Evolutionary conservation across 148 eudicot species (phyloP), one percentile per base, ranked within the genome.

Genomic region (Rhododendron kiyosumense): DNA sequence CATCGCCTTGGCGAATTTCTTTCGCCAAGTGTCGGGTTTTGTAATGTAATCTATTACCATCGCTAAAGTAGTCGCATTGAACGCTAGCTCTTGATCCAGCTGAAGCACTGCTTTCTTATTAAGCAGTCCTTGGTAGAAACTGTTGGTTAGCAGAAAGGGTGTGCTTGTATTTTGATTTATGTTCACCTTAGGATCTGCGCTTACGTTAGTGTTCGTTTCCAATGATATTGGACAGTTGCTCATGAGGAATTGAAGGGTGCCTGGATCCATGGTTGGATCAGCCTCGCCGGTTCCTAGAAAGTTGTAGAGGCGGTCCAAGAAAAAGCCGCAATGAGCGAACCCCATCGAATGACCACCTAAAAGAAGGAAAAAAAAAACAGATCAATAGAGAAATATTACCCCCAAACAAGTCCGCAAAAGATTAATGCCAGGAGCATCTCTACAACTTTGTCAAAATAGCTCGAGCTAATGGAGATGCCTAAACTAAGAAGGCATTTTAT

Each of bases 321-420:
- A 85, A 28, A 85, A 85, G 12, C 78, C 61, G 26, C 90, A 88
- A 61, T 88, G 90, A 30, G 65, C 52, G 5, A 83, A 54, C 0
- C 90, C 90, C 71, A 86, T 86, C 24, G 88, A 51, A 84, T 88
- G 90, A 34, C 71, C 90, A 78, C 90, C 88, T 88, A 28, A 22
- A n/a, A 69, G 41, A 48, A 46, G 20, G 13, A 59, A 28, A 63
- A 17, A 67, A 9, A 20, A 10, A 65, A 8, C 26, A 65, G 26
- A 61, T 61, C 5, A 3, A 51, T 51, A 54, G n/a, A 8, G 69
- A 63, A 63, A 24, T 10, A 24, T n/a, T 24, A 22, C 69, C 69
- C 12, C 11, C 10, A 46, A 13, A 51, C 10, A 54, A 17, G 59
- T 14, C 59, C 0, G 20, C 15, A 54, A 54, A 3, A 17, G 61